Evolutionary conservation across 2,329 filamentous ascomycete genomes (phyloP).

Genomic region (Chaetomium sp.): DNA sequence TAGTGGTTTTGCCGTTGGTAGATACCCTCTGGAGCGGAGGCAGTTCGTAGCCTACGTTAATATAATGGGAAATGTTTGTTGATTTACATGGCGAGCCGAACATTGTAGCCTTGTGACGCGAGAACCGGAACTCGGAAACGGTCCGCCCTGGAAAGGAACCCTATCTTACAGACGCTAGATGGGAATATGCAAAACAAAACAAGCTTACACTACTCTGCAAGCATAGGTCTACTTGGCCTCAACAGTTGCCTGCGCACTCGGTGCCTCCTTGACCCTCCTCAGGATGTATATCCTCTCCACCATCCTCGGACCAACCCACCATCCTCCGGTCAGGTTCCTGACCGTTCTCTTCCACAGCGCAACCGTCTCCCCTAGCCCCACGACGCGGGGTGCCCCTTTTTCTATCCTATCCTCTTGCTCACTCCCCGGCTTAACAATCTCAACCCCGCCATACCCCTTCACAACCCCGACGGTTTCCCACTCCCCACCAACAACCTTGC

Average conservation of each 20-base stretch:
- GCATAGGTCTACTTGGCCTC: neutral
- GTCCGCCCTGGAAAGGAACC: neutral
- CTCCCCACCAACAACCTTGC: conserved; percentile 50
- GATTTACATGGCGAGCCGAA: neutral
- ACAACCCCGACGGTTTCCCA: conserved; percentile 62
- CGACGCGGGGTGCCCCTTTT: conserved; percentile 34
- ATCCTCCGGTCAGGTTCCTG: conserved; percentile 56
- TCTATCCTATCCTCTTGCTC: conserved; percentile 19
- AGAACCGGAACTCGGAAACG: neutral
- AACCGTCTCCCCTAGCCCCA: conserved; percentile 51
- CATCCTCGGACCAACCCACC: conserved; percentile 67
- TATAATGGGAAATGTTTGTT: conserved; percentile 13
- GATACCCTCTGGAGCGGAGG: neutral
- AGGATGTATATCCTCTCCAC: conserved; percentile 57
- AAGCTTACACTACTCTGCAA: neutral
- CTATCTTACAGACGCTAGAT: neutral
- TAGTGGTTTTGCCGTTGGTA: conserved; percentile 13
- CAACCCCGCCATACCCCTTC: conserved; percentile 60
- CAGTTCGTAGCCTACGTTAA: conserved; percentile 20
- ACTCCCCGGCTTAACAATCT: conserved; percentile 53
- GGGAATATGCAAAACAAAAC: neutral
- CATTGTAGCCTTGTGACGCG: neutral
- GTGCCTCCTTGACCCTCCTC: conserved; percentile 35
- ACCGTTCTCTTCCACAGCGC: conserved; percentile 46
- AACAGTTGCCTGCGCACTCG: neutral